Conservation (phyloP, 2,329 filamentous ascomycete genomes). For the Botrytis porri region DNA sequence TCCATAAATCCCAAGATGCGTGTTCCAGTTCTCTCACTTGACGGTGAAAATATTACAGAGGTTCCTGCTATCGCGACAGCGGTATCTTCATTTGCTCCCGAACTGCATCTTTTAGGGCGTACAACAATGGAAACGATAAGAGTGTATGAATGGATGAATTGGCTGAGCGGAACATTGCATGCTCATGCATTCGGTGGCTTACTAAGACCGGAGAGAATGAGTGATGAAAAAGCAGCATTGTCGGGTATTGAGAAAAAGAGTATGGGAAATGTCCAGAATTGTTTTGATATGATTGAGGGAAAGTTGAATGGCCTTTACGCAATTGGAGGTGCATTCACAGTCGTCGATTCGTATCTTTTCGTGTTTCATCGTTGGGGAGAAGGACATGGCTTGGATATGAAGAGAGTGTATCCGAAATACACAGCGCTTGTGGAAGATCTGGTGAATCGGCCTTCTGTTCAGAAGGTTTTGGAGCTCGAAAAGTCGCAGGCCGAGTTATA, state of each 20-base stretch:
- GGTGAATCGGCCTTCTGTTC: slow-evolving; percentile 4
- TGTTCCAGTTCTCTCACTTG: slow-evolving; percentile 37
- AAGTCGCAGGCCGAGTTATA: not conserved
- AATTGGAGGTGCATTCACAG: slow-evolving; percentile 38
- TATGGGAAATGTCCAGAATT: slow-evolving; percentile 29
- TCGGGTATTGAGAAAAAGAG: slow-evolving; percentile 30
- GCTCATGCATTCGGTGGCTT: slow-evolving; percentile 33
- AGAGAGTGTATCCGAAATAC: slow-evolving; percentile 26
- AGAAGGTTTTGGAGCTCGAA: not conserved
- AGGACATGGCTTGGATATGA: slow-evolving; percentile 27
- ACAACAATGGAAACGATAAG: slow-evolving; percentile 36
- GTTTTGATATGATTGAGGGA: slow-evolving; percentile 33
- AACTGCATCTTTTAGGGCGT: slow-evolving; percentile 35
- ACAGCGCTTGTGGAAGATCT: slow-evolving; percentile 25
- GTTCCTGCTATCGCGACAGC: slow-evolving; percentile 37
- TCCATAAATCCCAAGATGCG: slow-evolving; percentile 39
- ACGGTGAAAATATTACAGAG: slow-evolving; percentile 38
- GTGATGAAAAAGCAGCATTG: slow-evolving; percentile 27
- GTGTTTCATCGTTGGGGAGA: slow-evolving; percentile 39
- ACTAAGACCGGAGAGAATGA: slow-evolving; percentile 33
- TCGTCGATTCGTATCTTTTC: slow-evolving; percentile 39
- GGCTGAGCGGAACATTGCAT: slow-evolving; percentile 39
- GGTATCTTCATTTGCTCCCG: slow-evolving; percentile 32
- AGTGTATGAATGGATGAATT: slow-evolving; percentile 41
- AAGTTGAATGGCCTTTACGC: slow-evolving; percentile 31